These are phyloP conservation scores for Cercospora zeae-maydis DNA, from an alignment of 2,329 filamentous ascomycete species.

Conservation along the genomic window DNA sequence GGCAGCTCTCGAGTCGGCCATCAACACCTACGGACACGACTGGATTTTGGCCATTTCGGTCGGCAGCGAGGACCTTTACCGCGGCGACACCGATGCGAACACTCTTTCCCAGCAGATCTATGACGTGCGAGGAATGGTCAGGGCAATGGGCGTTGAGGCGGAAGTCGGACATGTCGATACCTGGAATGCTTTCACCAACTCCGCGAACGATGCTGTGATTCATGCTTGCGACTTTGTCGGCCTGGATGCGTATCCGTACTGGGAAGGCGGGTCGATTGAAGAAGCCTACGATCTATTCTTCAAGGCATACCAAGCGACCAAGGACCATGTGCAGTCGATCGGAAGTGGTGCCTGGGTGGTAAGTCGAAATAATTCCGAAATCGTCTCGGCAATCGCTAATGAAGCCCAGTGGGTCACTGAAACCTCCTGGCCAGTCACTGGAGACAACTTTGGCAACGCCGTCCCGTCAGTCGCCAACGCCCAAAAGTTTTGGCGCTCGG, in stretches of 20 bases:
- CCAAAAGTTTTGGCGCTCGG: constrained; percentile 60
- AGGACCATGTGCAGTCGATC: constrained; percentile 43
- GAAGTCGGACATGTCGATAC: constrained; percentile 66
- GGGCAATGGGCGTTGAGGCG: constrained; percentile 45
- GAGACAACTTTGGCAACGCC: constrained; percentile 54
- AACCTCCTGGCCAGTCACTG: constrained; percentile 62
- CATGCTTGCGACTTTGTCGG: constrained; percentile 63
- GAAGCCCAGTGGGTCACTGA: constrained; percentile 39
- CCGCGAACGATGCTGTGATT: constrained; percentile 58
- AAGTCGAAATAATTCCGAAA: background rate
- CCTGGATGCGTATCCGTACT: constrained; percentile 65
- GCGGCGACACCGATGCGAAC: constrained; percentile 44
- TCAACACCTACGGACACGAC: constrained; percentile 52
- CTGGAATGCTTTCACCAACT: constrained; percentile 48
- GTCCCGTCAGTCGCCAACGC: constrained; percentile 57
- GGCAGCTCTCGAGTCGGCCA: constrained; percentile 55
- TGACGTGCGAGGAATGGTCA: constrained; percentile 53
- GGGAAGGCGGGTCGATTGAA: constrained; percentile 57
- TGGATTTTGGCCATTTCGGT: constrained; percentile 64
- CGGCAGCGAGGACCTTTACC: constrained; percentile 66
- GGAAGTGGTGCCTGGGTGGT: constrained; percentile 22
- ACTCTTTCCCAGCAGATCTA: constrained; percentile 47
- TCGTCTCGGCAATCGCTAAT: background rate
- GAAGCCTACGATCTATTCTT: constrained; percentile 56
- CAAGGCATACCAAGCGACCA: constrained; percentile 36